Conservation (phyloP, 805 yeast genomes). For the Kuraishia hungarica region DNA sequence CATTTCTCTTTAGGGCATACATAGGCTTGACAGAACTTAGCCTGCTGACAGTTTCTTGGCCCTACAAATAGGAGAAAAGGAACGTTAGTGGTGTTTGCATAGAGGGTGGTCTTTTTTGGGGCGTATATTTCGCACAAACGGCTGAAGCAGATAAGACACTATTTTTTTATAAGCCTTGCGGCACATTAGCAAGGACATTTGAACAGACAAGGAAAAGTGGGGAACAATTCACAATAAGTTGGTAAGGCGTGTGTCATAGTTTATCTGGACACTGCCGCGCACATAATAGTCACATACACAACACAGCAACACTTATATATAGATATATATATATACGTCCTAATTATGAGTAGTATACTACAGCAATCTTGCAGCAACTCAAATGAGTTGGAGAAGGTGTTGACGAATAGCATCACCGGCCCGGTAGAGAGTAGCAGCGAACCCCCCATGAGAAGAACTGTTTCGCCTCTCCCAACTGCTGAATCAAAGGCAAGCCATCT, state of each 20-base stretch:
- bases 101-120: neutral
- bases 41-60: neutral
- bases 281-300: neutral
- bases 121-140: neutral
- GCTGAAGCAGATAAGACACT: neutral
- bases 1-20: neutral
- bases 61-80: neutral
- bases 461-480: neutral
- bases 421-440: neutral
- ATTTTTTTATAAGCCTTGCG: neutral
- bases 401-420: neutral
- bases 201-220: neutral
- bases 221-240: neutral
- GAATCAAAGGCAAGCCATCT: neutral
- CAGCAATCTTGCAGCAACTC: conserved; percentile 1
- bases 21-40: neutral
- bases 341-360: neutral
- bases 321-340: neutral
- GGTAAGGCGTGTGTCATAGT: neutral
- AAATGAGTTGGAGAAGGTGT: neutral
- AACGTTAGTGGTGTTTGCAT: neutral
- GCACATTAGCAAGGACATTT: neutral
- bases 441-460: neutral
- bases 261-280: neutral
- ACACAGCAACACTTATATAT: neutral